A percentile compares a stretch with the other conserved stretches of the same genome.
These are phyloP conservation scores for Medicago ruthenica DNA, from an alignment of 306 rosid species.

Conservation along the genomic window DNA sequence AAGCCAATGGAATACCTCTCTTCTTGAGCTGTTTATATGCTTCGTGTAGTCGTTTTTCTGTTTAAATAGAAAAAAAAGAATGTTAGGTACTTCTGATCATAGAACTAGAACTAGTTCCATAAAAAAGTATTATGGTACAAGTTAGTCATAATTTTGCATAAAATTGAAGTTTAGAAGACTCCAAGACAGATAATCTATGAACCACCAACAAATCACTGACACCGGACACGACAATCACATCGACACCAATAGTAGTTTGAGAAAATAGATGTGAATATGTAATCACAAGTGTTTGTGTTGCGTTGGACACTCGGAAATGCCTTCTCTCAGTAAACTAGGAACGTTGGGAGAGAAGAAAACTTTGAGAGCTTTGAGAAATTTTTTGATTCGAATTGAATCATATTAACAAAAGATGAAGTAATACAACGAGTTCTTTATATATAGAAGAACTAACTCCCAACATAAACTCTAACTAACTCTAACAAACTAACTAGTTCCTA, in stretches of 20 bases:
- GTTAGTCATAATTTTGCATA: neutral
- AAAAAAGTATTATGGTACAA: neutral
- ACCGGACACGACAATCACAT: neutral
- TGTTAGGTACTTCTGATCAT: neutral
- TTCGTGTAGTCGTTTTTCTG: constrained; percentile 77
- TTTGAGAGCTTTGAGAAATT: too few species aligned
- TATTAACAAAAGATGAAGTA: too few species aligned
- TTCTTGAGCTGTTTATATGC: constrained; percentile 70
- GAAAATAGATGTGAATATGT: neutral
- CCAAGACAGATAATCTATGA: neutral
- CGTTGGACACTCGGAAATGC: neutral
- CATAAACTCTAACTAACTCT: too few species aligned
- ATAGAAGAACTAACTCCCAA: too few species aligned
- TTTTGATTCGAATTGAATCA: too few species aligned
- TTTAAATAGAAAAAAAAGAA: neutral
- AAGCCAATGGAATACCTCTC: constrained; percentile 90
- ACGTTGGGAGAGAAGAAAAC: too few species aligned
- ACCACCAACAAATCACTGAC: too few species aligned
- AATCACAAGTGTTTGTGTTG: neutral
- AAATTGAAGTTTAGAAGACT: constrained; percentile 18
- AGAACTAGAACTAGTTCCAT: constrained; percentile 20
- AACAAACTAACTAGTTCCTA: too few species aligned
- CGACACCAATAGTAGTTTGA: neutral
- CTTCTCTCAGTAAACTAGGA: too few species aligned
- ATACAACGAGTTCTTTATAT: too few species aligned